Evolutionary conservation across 139 green algal genomes (phyloP), one percentile per base, ranked within the genome.

Genomic region (Chlorella sorokiniana): DNA sequence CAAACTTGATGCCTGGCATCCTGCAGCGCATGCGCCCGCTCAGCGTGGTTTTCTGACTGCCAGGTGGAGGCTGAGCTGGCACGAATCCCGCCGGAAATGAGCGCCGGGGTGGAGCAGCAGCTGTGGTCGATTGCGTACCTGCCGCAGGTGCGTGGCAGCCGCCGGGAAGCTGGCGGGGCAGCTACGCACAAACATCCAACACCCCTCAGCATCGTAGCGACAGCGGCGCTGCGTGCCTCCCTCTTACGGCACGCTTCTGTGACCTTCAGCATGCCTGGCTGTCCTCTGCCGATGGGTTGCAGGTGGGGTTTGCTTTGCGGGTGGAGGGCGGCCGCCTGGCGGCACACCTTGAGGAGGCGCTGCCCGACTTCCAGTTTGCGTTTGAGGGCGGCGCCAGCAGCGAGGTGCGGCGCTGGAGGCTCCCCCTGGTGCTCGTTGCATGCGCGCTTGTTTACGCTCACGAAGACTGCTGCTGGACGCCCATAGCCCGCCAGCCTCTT

Each of bases 71-170:
- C 77, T 27, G 89, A 96, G 86, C 86, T 95, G 76, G 51, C 42
- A 29, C 84, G 93, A 16, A 83, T 97, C 18, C 93, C 93, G 0
- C 63, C 79, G 4, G 69, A 83, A 22, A 83, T 96, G 38, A 81
- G 83, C 2, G 1, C 62, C 38, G 38, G 71, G 45, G 42, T 85
- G 80, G 77, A 79, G 1, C 56, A 83, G 33, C 84, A 92, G 71
- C 71, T 91, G 16, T 96, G 93, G 94, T 90, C 88, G 18, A 84
- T 97, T 6, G 52, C 93, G 4, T 96, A 97, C 75, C 88, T 98
- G 59, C 94, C 93, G 1, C 91, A 96, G 88, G 88, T 87, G 23
- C 45, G 80, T 8, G 41, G 0, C 27, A 22, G 38, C 37, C 59
- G 20, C 22, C 7, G n/a, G n/a, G n/a, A n/a, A n/a, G n/a, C n/a